Percentiles rank a stretch among this genome's conserved stretches.
Conservation (phyloP, 805 yeast genomes). For the Yarrowia yakushimensis region DNA sequence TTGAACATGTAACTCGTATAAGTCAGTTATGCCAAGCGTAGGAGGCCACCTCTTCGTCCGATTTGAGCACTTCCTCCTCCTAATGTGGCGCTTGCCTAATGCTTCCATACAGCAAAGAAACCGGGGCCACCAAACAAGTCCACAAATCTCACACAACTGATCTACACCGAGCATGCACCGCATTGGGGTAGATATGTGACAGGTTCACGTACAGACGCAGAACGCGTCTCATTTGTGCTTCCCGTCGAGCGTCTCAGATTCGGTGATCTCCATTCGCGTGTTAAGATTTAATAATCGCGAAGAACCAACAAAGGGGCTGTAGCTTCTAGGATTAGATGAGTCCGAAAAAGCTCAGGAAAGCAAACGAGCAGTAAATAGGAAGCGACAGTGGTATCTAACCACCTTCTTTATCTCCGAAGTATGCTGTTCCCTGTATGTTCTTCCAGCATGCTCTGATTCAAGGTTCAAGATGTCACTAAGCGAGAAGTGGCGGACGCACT, state of each 20-base stretch:
- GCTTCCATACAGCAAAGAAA: not conserved
- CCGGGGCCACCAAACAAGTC: not conserved
- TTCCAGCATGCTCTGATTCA: not conserved
- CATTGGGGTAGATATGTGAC: not conserved
- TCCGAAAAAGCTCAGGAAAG: not conserved
- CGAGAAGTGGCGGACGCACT: conserved; percentile 9
- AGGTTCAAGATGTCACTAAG: not conserved
- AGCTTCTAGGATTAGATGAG: no score
- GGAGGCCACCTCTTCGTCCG: not conserved
- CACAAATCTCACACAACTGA: not conserved
- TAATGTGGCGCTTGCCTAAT: not conserved
- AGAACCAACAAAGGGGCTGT: not conserved
- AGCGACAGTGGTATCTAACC: not conserved
- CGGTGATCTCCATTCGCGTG: conserved; percentile 4
- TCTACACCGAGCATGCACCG: not conserved
- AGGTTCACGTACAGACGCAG: not conserved
- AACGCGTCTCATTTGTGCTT: not conserved
- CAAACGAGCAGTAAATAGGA: not conserved
- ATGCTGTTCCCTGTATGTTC: not conserved
- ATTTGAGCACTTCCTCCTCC: not conserved
- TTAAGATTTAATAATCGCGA: conserved; percentile 13
- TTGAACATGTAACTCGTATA: not conserved
- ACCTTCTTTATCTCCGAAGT: not conserved
- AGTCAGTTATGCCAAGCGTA: not conserved
- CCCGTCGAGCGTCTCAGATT: conserved; percentile 12